Conservation (phyloP, 2,329 filamentous ascomycete species). For the Microdochium trichocladiopsis region DNA sequence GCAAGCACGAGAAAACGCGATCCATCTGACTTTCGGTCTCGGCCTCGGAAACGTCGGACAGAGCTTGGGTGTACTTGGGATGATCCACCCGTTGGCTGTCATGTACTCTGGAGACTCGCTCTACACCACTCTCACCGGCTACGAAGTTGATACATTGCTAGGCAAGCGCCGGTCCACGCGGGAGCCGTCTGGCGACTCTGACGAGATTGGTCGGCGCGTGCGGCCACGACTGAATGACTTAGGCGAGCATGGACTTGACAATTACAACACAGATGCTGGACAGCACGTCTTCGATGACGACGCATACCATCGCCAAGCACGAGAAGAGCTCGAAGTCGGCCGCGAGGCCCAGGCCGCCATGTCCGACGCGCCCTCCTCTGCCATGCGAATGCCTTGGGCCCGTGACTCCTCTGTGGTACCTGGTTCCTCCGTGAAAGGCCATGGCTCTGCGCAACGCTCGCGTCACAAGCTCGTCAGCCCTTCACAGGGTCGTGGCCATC, state of each 20-base stretch:
- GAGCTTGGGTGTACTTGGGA: constrained; percentile 17
- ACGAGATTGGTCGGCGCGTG: constrained; percentile 29
- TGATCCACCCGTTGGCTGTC: constrained; percentile 35
- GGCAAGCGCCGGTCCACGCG: constrained; percentile 22
- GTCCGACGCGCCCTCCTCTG: constrained; percentile 55
- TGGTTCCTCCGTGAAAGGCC: constrained; percentile 35
- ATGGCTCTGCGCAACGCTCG: constrained; percentile 28
- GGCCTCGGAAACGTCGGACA: constrained; percentile 29
- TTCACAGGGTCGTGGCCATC: constrained; percentile 25
- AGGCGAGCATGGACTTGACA: constrained; percentile 7
- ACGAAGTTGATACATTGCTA: constrained; percentile 14
- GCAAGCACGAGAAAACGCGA: constrained; percentile 35
- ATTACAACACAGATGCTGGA: constrained; percentile 10
- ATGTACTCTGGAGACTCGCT: constrained; percentile 39
- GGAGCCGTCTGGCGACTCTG: constrained; percentile 34
- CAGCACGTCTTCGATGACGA: constrained; percentile 4
- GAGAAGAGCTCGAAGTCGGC: constrained; percentile 18
- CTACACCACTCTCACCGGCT: constrained; percentile 26
- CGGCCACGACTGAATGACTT: constrained; percentile 24
- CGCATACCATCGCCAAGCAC: constrained; percentile 5
- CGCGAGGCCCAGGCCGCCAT: constrained; percentile 56
- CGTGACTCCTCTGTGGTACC: constrained; percentile 37
- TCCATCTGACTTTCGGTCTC: constrained; percentile 28
- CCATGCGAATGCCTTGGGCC: constrained; percentile 43
- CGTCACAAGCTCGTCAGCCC: constrained; percentile 33